Conservation (phyloP, 169 alveolate genomes). For the Plasmodium fragile region DNA sequence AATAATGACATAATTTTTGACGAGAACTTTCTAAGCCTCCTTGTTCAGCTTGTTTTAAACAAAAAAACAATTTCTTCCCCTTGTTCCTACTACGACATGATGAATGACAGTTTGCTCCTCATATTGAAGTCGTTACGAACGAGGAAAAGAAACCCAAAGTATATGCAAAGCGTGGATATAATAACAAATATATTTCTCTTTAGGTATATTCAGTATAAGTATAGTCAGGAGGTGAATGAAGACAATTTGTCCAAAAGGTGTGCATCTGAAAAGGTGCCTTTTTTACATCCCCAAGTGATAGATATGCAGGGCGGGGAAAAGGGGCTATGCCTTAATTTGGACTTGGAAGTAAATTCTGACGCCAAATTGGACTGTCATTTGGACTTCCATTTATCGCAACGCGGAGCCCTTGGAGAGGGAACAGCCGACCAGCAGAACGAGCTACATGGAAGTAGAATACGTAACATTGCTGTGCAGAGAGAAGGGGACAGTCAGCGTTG, state of each 20-base stretch:
- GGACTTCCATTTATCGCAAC: background rate
- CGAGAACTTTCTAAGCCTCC: conserved; percentile 13
- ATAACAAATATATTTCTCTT: conserved; percentile 54
- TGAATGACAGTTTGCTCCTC: conserved; percentile 47
- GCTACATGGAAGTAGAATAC: background rate
- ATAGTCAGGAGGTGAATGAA: background rate
- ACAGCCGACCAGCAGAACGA: background rate
- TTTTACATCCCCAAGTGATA: background rate
- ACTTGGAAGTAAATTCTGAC: background rate
- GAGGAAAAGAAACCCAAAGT: conserved; percentile 27
- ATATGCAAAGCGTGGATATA: conserved; percentile 26
- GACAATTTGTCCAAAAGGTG: conserved; percentile 14
- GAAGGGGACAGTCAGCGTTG: background rate
- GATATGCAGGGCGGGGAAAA: background rate
- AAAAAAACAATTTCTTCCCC: conserved; percentile 3
- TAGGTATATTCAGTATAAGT: conserved; percentile 50
- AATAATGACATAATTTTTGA: conserved; percentile 40
- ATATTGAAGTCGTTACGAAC: conserved; percentile 35
- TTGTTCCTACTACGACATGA: conserved; percentile 27
- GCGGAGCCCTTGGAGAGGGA: background rate
- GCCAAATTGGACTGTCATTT: background rate
- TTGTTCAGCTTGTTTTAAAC: background rate
- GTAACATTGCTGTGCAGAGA: background rate
- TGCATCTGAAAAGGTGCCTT: background rate
- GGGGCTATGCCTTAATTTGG: background rate